Conservation (phyloP, 345 rosid genomes). For the Salix dunnii region DNA sequence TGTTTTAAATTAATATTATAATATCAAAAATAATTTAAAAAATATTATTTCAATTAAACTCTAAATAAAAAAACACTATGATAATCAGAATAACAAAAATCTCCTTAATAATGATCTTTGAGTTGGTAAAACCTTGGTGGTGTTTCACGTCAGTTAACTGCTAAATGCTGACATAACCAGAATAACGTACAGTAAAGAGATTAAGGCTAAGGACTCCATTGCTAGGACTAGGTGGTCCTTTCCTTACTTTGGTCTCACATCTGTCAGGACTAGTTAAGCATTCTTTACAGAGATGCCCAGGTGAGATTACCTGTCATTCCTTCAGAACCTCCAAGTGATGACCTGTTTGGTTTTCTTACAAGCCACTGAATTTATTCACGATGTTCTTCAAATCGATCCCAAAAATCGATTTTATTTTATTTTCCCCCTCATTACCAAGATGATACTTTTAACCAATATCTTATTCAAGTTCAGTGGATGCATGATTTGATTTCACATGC, state of each 20-base stretch:
- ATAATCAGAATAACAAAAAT: too few species aligned
- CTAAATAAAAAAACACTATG: too few species aligned
- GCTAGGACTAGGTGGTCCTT: not conserved
- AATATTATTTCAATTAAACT: too few species aligned
- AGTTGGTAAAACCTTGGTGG: not conserved
- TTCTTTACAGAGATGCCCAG: slow-evolving; percentile 6
- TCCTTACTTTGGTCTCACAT: not conserved
- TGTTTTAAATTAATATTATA: too few species aligned
- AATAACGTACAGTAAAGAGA: not conserved
- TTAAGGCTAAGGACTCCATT: not conserved
- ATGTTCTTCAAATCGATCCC: not conserved
- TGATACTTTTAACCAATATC: too few species aligned
- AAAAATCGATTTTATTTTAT: not conserved
- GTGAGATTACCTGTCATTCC: slow-evolving; percentile 18
- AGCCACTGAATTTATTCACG: not conserved
- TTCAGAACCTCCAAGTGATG: not conserved
- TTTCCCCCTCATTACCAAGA: not conserved
- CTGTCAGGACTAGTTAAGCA: slow-evolving; percentile 17
- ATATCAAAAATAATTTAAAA: too few species aligned
- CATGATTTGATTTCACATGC: not conserved
- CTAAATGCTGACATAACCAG: slow-evolving; percentile 6
- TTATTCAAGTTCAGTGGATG: not conserved
- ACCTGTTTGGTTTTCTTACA: not conserved
- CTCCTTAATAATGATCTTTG: not conserved
- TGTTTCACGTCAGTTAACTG: not conserved